phyloP scores from a whole-genome alignment of 2,329 filamentous ascomycete species.

The Tolypocladium ovalisporum region DNA sequence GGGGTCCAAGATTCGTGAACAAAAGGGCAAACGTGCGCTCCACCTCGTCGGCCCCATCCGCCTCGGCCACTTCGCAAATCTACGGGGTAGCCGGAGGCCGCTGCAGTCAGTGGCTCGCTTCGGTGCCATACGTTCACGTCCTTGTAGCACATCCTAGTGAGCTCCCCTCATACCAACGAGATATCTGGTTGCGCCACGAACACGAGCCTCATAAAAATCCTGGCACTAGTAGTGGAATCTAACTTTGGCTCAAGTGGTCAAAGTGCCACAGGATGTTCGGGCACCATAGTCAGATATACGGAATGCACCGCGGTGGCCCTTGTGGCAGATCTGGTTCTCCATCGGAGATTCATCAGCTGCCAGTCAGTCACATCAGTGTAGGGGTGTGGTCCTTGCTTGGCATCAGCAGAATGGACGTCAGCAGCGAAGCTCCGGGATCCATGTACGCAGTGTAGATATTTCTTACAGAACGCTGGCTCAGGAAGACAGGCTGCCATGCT shows the following conservation, averaged over 20 bases:
- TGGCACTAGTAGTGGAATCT: background rate
- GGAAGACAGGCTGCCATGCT: background rate
- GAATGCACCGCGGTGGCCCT: background rate
- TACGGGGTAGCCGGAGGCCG: background rate
- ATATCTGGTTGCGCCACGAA: too few species aligned
- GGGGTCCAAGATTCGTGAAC: background rate
- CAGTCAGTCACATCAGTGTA: background rate
- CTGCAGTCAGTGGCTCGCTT: background rate
- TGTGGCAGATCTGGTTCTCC: background rate
- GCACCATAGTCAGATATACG: background rate
- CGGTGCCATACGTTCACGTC: background rate
- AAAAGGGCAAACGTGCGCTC: background rate
- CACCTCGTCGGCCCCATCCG: background rate
- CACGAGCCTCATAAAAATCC: background rate
- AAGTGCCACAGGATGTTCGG: background rate
- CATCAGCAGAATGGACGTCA: too few species aligned
- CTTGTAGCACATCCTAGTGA: too few species aligned
- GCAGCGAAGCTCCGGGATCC: background rate
- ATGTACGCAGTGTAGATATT: background rate
- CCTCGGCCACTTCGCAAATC: background rate
- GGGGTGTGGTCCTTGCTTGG: background rate
- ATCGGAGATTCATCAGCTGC: background rate
- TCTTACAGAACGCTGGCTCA: background rate
- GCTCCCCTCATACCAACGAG: background rate
- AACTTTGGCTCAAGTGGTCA: background rate